These are phyloP conservation scores for Phytophthora colocasiae DNA, from an alignment of 352 stramenopile genomes.

Conservation along the genomic window DNA sequence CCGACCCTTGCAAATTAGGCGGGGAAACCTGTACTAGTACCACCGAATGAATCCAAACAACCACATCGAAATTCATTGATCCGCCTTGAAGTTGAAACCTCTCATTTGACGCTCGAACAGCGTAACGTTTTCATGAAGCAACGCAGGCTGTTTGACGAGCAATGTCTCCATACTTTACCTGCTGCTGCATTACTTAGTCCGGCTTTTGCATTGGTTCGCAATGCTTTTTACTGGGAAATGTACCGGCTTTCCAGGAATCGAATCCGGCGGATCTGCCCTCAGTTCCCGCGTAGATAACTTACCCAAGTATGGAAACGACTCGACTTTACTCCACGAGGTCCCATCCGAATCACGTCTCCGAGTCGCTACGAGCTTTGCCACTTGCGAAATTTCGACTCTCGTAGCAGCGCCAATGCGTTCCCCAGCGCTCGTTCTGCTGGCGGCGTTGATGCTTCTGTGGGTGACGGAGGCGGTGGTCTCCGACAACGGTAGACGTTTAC, in stretches of 20 bases:
- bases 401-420: slow-evolving; percentile 20
- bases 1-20: no score
- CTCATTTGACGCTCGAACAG: slow-evolving; percentile 9
- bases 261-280: slow-evolving; percentile 11
- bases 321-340: slow-evolving; percentile 30
- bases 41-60: no score
- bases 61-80: slow-evolving; percentile 19
- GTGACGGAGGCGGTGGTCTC: slow-evolving; percentile 4
- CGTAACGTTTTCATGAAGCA: slow-evolving; percentile 11
- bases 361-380: slow-evolving; percentile 16
- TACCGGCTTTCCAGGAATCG: slow-evolving; percentile 20
- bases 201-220: not conserved
- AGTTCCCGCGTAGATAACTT: slow-evolving; percentile 4
- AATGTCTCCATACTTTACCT: slow-evolving; percentile 1
- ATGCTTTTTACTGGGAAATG: slow-evolving; percentile 18
- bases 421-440: slow-evolving; percentile 18
- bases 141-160: slow-evolving; percentile 12
- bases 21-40: no score
- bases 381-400: slow-evolving; percentile 26
- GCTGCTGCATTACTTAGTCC: not conserved
- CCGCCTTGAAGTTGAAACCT: not conserved
- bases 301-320: slow-evolving; percentile 14
- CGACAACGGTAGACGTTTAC: slow-evolving; percentile 12
- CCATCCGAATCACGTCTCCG: slow-evolving; percentile 26
- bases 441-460: slow-evolving; percentile 8